Conservation (phyloP, 768 basidiomycete genomes). For the Peribolospora kevripleyi region DNA sequence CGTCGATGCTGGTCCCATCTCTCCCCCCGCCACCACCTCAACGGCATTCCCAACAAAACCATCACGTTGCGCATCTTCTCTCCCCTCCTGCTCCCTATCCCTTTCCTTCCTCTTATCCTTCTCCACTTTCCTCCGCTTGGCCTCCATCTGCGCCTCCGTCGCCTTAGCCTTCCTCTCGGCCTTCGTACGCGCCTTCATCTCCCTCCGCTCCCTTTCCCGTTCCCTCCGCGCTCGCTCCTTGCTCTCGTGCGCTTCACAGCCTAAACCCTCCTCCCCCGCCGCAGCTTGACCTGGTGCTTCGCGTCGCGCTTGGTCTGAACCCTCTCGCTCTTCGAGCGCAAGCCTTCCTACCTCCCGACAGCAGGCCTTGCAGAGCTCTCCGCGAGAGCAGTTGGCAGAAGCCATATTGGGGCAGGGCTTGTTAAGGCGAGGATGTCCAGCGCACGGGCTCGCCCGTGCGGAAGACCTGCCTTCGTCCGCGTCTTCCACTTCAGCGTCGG, state of each 20-base stretch:
- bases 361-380: conserved; percentile 4
- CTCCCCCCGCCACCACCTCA: no score
- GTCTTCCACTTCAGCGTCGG: not conserved
- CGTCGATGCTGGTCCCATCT: no score
- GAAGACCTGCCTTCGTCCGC: no score
- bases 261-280: not conserved
- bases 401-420: conserved; percentile 5
- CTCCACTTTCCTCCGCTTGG: not conserved
- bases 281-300: not conserved
- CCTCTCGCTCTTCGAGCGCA: not conserved
- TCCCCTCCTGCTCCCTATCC: not conserved
- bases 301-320: not conserved
- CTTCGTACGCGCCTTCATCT: conserved; percentile 9
- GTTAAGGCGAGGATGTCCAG: not conserved
- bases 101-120: not conserved
- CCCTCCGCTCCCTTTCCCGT: conserved; percentile 13
- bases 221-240: conserved; percentile 17
- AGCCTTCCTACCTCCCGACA: not conserved
- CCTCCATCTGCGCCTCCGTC: not conserved
- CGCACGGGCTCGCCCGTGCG: not conserved
- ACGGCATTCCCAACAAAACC: no score
- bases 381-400: conserved; percentile 4
- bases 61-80: not conserved
- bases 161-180: not conserved
- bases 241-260: conserved; percentile 19